Evolutionary conservation across 495 filamentous ascomycete genomes (phyloP), one percentile per base, ranked within the genome.

Genomic region (Penicillium cinerascens): DNA sequence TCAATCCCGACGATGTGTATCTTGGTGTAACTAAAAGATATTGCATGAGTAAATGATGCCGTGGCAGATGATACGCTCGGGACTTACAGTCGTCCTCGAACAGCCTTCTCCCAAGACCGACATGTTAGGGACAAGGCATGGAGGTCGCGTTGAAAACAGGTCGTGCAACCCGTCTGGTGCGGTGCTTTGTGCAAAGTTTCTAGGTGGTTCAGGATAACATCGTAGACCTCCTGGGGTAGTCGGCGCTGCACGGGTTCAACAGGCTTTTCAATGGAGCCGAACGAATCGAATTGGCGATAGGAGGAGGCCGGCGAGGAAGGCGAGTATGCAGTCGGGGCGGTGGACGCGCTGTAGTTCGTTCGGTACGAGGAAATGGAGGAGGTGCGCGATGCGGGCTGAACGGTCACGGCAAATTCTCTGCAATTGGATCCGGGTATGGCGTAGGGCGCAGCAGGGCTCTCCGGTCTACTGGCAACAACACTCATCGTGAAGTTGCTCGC

Each of bases 111-210:
- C 77, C 87, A 87, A 35, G 83, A 80, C 44, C 82, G 80, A 50
- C 79, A 84, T 26, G 82, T 86, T 48, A 90, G 59, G 35, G 84
- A 81, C 26, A 91, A 75, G 44, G 80, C 77, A 58, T 82, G 83
- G 22, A 91, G 64, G 61, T 93, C 88, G 44, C 87, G 82, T 73
- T 89, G 84, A 68, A 84, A 89, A 69, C 89, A 92, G 54, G 86
- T 88, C 48, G 83, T 77, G 60, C 90, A 93, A 37, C 75, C 73
- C 26, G 60, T 63, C 53, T 72, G 72, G 25, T 64, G 61, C 16
- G 65, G 63, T 2, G 63, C 70, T 20, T 66, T 73, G 53, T 86
- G 81, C 37, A 82, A 46, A 6, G 58, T 52, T 39, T 78, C 71
- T 13, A 86, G 52, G 42, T 80, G 76, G 35, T 71, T 68, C 9